phyloP scores from a whole-genome alignment of 768 basidiomycete genomes.

The Xerocomus brunneocitrinus region DNA sequence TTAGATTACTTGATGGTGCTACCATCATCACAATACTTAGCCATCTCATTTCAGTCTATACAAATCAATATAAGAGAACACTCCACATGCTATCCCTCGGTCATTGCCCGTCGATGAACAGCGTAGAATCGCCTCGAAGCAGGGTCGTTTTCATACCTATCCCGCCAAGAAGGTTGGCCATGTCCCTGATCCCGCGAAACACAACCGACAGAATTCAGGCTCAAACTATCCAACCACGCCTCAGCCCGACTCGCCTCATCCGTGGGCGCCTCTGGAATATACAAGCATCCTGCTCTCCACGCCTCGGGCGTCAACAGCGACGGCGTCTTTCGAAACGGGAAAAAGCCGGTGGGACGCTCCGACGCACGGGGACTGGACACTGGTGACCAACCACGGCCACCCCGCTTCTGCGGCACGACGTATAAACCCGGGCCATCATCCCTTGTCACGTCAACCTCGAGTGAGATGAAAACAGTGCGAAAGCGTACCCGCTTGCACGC shows the following conservation, averaged over 20 bases:
- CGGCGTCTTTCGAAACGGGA: constrained; percentile 6
- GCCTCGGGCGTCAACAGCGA: constrained; percentile 6
- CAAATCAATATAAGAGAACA: constrained; percentile 11
- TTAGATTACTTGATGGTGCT: too few relatives aligned
- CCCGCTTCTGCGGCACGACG: constrained; percentile 20
- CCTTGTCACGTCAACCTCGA: not conserved
- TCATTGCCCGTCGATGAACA: constrained; percentile 10
- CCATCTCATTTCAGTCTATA: not conserved
- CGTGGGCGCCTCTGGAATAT: constrained; percentile 8
- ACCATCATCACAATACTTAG: too few relatives aligned
- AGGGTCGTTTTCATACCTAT: constrained; percentile 21
- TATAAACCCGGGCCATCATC: constrained; percentile 7
- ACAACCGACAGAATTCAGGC: not conserved
- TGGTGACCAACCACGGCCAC: not conserved
- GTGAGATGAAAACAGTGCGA: not conserved
- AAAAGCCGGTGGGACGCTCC: constrained; percentile 1
- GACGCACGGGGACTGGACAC: not conserved
- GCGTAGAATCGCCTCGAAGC: constrained; percentile 9
- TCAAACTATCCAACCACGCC: constrained; percentile 10
- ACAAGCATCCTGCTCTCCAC: constrained; percentile 15
- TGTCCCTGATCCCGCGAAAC: not conserved
- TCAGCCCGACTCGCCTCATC: constrained; percentile 4
- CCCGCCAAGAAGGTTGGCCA: constrained; percentile 14
- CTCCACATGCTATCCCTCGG: not conserved
- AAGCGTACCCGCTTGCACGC: constrained; percentile 1